Evolutionary conservation across 2,329 filamentous ascomycete species (phyloP), one percentile per base, ranked within the genome.

Genomic region (Fusarium graminum): DNA sequence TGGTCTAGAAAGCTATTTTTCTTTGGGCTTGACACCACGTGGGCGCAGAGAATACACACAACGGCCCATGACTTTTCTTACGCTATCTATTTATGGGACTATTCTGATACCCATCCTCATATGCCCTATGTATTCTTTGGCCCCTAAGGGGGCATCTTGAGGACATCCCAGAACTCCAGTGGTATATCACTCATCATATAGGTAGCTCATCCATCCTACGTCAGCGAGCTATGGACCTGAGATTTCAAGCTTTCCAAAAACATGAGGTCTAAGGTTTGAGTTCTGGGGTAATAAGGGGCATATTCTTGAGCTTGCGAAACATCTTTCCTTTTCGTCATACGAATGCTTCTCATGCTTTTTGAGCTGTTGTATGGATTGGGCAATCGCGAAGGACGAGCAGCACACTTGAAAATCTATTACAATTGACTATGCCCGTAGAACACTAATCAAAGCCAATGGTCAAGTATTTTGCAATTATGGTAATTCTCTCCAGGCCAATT

Each of bases 201-300:
- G 9, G 25, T 34, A 47, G 13, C 11, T 17, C 25, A 30, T 50
- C 36, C 34, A 12, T 17, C 43, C 25, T 41, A 42, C n/a, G 26
- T 41, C 28, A 52, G 38, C 36, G 36, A 13, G 19, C 34, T 36
- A 47, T 22, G 16, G 10, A 13, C 22, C 26, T 30, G 10, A 14
- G 9, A 30, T 34, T 41, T 50, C 32, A 56, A 39, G 44, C n/a
- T 44, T 61, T 16, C 26, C 22, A 32, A 26, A 29, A 19, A n/a
- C 42, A 41, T 54, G 30, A 29, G 36, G 39, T 57, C 58, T 49
- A 40, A 38, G 51, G 47, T 68, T 47, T 28, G 22, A 65, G 65
- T 68, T 46, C 47, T 38, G 17, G 17, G 44, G 51, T 62, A 65
- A 65, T 60, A 53, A 65, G 55, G 65, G 55, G 41, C 22, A 51